Percentiles rank a stretch among this genome's conserved stretches.
These are phyloP conservation scores for Akanthomyces lecanii DNA, from an alignment of 2,329 filamentous ascomycete species.

Conservation along the genomic window DNA sequence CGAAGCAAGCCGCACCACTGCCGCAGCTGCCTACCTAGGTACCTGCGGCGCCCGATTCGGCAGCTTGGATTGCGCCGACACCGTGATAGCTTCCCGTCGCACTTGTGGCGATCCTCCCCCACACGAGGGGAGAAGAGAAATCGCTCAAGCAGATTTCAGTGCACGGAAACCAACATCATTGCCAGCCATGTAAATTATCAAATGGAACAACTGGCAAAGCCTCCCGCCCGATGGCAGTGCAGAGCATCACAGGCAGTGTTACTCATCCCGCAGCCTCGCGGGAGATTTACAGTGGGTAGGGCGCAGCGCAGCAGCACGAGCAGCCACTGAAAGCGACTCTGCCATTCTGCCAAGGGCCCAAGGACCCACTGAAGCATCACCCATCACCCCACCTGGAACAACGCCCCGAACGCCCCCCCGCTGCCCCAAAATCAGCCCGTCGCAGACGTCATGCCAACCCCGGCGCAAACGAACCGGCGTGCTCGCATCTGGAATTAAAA, in stretches of 20 bases:
- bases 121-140: no score
- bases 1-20: background rate
- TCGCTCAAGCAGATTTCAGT: no score
- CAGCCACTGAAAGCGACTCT: no score
- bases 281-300: background rate
- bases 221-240: background rate
- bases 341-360: no score
- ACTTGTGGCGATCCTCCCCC: no score
- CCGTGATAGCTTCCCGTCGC: background rate
- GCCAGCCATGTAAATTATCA: no score
- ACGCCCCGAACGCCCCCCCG: background rate
- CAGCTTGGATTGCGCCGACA: background rate
- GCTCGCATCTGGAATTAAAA: background rate
- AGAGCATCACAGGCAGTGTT: background rate
- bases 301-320: background rate
- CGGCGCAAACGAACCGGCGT: no score
- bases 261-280: background rate
- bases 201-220: no score
- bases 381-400: background rate
- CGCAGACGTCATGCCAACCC: background rate
- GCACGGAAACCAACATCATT: background rate
- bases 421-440: background rate
- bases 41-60: background rate
- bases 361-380: background rate
- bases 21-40: background rate